Percentiles rank a stretch among this genome's conserved stretches.
These are phyloP conservation scores for Fragaria iinumae DNA, from an alignment of 306 rosid genomes.

Conservation along the genomic window DNA sequence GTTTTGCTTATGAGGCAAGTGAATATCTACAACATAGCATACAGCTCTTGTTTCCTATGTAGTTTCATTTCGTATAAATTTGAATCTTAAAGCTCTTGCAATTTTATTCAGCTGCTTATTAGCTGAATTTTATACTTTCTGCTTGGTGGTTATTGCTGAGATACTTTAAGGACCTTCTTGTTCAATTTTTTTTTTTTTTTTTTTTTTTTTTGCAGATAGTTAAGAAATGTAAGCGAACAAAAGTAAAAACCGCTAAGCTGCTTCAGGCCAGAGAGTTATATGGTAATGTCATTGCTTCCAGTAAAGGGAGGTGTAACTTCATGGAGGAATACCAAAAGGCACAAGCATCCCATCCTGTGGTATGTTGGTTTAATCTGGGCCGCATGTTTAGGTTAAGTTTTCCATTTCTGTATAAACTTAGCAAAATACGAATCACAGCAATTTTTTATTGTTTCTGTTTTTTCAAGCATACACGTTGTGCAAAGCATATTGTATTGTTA, in stretches of 20 bases:
- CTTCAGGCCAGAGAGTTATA: constrained; percentile 75
- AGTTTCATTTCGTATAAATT: neutral
- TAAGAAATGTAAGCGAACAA: constrained; percentile 27
- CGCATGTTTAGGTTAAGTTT: neutral
- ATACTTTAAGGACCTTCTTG: neutral
- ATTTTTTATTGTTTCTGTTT: no score
- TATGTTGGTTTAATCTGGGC: constrained; percentile 30
- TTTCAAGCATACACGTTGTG: neutral
- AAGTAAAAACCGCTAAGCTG: constrained; percentile 47
- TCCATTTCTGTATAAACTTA: neutral
- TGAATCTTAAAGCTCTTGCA: neutral
- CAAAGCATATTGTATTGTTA: neutral
- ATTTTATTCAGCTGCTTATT: neutral
- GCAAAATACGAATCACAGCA: neutral
- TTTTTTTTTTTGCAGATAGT: constrained; percentile 38
- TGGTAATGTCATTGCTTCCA: constrained; percentile 54
- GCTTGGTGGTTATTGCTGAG: neutral
- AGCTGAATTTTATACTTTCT: neutral
- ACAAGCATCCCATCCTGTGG: constrained; percentile 63
- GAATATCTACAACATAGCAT: neutral
- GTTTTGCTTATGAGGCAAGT: neutral
- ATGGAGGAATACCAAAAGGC: constrained; percentile 59
- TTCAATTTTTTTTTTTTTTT: constrained; percentile 8
- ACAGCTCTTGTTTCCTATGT: neutral
- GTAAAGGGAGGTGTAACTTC: constrained; percentile 50